Percentiles rank a stretch among this genome's conserved stretches.
Conservation (phyloP, 805 yeast genomes). For the Saturnispora serradocipensis region DNA sequence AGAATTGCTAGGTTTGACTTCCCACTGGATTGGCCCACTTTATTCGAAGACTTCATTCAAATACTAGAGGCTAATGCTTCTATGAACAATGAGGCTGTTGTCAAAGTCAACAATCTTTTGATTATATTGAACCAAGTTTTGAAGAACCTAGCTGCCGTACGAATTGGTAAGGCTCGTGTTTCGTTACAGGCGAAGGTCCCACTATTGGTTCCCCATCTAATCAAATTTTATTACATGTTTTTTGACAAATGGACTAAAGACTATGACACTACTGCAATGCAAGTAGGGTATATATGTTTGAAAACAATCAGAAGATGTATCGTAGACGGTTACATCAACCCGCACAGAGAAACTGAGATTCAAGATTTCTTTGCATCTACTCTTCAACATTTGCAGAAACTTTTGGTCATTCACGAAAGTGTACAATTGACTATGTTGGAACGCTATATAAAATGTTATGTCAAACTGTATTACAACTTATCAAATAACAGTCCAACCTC, state of each 20-base stretch:
- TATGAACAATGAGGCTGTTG: conserved; percentile 27
- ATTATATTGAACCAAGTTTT: conserved; percentile 68
- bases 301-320: conserved; percentile 67
- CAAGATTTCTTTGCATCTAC: conserved; percentile 51
- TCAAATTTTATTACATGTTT: conserved; percentile 47
- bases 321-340: conserved; percentile 66
- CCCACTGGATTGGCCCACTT: conserved; percentile 76
- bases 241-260: conserved; percentile 55
- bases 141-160: conserved; percentile 62
- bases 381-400: conserved; percentile 48
- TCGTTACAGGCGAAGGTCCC: conserved; percentile 71
- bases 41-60: conserved; percentile 56
- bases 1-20: conserved; percentile 76
- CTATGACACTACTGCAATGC: conserved; percentile 45
- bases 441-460: conserved; percentile 62
- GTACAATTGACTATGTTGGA: conserved; percentile 44
- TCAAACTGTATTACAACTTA: conserved; percentile 61
- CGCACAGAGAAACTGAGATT: conserved; percentile 50
- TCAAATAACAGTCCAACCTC: conserved; percentile 55
- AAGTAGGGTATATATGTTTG: conserved; percentile 67
- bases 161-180: conserved; percentile 75
- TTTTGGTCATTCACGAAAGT: conserved; percentile 46
- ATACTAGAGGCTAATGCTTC: conserved; percentile 37
- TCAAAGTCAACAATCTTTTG: conserved; percentile 53
- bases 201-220: conserved; percentile 47